Conservation (phyloP, 495 filamentous ascomycete species). For the Talaromyces proteolyticus region DNA sequence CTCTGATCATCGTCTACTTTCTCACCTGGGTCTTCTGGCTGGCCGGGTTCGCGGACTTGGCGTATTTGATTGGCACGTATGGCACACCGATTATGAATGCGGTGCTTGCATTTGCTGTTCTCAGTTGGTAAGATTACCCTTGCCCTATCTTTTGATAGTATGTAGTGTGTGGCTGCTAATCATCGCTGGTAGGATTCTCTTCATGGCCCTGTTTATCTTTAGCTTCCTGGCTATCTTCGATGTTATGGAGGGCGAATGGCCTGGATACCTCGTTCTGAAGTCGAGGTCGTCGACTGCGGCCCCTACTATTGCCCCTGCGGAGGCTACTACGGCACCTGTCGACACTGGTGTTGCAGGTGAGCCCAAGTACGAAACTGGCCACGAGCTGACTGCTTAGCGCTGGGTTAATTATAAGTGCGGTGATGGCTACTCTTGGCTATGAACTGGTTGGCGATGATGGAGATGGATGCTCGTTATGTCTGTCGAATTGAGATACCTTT, state of each 20-base stretch:
- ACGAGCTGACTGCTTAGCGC: slow-evolving; percentile 6
- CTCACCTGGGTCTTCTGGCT: slow-evolving; percentile 29
- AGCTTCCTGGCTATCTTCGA: slow-evolving; percentile 21
- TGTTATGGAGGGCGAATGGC: slow-evolving; percentile 13
- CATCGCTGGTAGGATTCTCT: slow-evolving; percentile 19
- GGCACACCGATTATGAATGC: slow-evolving; percentile 14
- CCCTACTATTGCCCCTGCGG: background rate
- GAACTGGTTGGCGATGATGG: background rate
- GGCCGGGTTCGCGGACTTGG: slow-evolving; percentile 26
- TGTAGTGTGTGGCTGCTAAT: background rate
- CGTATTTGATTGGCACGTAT: slow-evolving; percentile 6
- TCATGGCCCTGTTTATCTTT: slow-evolving; percentile 20
- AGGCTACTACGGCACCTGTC: background rate
- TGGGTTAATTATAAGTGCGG: background rate
- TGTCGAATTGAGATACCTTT: background rate
- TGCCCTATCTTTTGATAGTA: background rate
- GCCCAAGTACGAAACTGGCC: slow-evolving; percentile 6
- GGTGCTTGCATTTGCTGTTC: slow-evolving; percentile 23
- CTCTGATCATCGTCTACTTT: slow-evolving; percentile 16
- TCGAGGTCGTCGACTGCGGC: background rate
- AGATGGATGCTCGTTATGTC: background rate
- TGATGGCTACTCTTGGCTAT: too few relatives aligned
- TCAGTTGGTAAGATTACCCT: slow-evolving; percentile 23
- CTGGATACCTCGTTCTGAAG: slow-evolving; percentile 6
- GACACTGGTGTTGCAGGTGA: slow-evolving; percentile 2